Evolutionary conservation across 2,329 filamentous ascomycete species (phyloP).

Genomic region (Trichoderma atrobrunneum): DNA sequence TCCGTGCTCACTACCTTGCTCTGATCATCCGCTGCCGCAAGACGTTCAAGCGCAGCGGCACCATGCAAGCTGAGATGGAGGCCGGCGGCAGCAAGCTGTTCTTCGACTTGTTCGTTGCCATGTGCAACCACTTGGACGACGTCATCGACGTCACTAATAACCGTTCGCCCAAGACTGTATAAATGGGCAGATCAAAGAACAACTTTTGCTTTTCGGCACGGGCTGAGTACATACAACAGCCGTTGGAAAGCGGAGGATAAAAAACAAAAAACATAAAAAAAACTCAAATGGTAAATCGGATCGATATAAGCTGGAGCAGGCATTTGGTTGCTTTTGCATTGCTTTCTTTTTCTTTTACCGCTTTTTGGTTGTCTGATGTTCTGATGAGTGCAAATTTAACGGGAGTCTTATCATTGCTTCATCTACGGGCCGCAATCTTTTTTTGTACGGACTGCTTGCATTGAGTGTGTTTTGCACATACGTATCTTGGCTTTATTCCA

Average conservation of each 20-base stretch:
- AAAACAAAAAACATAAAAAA: conserved; percentile 17
- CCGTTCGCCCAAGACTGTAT: conserved; percentile 57
- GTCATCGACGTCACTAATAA: conserved; percentile 80
- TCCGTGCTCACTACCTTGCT: conserved; percentile 95
- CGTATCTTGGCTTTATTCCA: conserved; percentile 22
- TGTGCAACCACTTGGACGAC: conserved; percentile 98
- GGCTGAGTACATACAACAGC: conserved; percentile 24
- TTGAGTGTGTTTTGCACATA: conserved; percentile 21
- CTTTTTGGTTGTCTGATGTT: conserved; percentile 47
- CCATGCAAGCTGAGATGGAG: conserved; percentile 99
- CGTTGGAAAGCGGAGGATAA: conserved; percentile 22
- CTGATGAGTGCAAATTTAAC: conserved; percentile 41
- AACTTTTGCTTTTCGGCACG: conserved; percentile 22
- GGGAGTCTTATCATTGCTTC: conserved; percentile 35
- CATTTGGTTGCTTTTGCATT: conserved; percentile 38
- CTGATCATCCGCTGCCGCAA: conserved; percentile 96
- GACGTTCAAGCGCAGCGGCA: conserved; percentile 97
- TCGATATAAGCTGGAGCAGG: conserved; percentile 41
- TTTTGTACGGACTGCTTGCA: neutral
- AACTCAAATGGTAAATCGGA: neutral
- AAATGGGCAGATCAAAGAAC: conserved; percentile 29
- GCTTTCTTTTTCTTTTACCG: conserved; percentile 42
- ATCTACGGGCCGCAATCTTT: neutral
- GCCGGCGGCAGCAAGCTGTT: conserved; percentile 85
- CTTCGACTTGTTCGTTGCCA: conserved; percentile 96